phyloP scores from a whole-genome alignment of 768 basidiomycete genomes.

The Dacryopinax spathularia region DNA sequence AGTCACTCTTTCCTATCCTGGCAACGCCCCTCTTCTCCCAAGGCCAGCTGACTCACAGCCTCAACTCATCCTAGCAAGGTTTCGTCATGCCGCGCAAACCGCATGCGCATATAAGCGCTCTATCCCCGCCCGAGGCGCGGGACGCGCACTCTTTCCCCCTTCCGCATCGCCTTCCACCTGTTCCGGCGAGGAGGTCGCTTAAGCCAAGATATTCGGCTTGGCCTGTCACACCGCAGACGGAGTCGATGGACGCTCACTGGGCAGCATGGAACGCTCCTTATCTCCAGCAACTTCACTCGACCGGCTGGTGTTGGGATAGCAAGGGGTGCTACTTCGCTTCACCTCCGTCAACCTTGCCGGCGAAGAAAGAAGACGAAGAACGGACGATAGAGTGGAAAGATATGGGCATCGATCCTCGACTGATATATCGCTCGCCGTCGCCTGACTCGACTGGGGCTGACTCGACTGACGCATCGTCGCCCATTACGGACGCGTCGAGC shows the following conservation, averaged over 20 bases:
- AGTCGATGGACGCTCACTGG: background rate
- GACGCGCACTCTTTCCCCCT: background rate
- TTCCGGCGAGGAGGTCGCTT: background rate
- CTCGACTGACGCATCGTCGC: background rate
- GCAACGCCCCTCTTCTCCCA: too few species aligned
- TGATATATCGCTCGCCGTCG: background rate
- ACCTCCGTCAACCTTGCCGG: too few species aligned
- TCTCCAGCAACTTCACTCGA: background rate
- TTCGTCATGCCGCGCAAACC: too few species aligned
- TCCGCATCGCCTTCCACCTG: background rate
- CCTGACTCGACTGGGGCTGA: background rate
- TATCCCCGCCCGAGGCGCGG: background rate
- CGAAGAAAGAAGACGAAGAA: too few species aligned
- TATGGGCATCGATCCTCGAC: background rate
- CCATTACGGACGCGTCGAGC: background rate
- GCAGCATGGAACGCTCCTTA: background rate
- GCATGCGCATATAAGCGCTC: background rate
- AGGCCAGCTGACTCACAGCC: too few species aligned
- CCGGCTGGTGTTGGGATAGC: background rate
- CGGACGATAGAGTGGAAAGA: background rate
- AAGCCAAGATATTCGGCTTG: background rate
- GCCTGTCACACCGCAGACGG: background rate
- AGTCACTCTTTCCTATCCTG: too few species aligned
- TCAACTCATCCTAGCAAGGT: too few species aligned
- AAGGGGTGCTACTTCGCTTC: background rate